Percentiles rank a stretch among this genome's conserved stretches.
phyloP scores from a whole-genome alignment of 2,329 filamentous ascomycete species.

The Fusarium acutatum region DNA sequence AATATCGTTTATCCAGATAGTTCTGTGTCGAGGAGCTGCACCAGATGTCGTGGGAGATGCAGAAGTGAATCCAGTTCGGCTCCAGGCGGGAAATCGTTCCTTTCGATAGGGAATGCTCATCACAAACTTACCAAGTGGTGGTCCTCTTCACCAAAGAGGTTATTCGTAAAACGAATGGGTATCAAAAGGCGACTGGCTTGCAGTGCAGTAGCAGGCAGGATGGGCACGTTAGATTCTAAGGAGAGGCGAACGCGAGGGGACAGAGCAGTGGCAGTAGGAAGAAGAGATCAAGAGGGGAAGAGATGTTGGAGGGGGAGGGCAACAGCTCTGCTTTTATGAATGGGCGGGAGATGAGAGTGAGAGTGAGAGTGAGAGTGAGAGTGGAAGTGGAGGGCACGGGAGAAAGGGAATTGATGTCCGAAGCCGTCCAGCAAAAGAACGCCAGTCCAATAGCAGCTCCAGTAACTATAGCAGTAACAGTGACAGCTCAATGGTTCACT shows the following conservation, averaged over 20 bases:
- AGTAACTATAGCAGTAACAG: background rate
- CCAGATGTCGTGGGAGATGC: background rate
- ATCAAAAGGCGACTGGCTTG: constrained; percentile 42
- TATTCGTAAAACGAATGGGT: constrained; percentile 32
- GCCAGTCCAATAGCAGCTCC: constrained; percentile 24
- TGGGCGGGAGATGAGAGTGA: constrained; percentile 4
- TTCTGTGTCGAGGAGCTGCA: background rate
- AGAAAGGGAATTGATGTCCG: constrained; percentile 30
- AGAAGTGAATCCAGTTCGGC: background rate
- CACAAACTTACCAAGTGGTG: constrained; percentile 40
- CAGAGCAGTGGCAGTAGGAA: constrained; percentile 29
- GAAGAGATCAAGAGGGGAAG: constrained; percentile 16
- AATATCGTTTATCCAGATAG: background rate
- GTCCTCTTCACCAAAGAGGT: constrained; percentile 30
- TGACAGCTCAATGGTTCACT: constrained; percentile 13
- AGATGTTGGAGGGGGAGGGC: constrained; percentile 28
- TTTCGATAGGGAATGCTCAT: constrained; percentile 1
- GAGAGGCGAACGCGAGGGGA: constrained; percentile 40
- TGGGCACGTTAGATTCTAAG: constrained; percentile 30
- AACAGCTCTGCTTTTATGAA: constrained; percentile 41
- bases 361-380: background rate
- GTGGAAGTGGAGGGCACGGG: constrained; percentile 10
- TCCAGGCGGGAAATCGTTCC: background rate
- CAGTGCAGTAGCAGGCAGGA: constrained; percentile 34
- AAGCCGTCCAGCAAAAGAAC: constrained; percentile 9